phyloP scores from a whole-genome alignment of 2,329 filamentous ascomycete genomes.

The Aspergillus floridensis region DNA sequence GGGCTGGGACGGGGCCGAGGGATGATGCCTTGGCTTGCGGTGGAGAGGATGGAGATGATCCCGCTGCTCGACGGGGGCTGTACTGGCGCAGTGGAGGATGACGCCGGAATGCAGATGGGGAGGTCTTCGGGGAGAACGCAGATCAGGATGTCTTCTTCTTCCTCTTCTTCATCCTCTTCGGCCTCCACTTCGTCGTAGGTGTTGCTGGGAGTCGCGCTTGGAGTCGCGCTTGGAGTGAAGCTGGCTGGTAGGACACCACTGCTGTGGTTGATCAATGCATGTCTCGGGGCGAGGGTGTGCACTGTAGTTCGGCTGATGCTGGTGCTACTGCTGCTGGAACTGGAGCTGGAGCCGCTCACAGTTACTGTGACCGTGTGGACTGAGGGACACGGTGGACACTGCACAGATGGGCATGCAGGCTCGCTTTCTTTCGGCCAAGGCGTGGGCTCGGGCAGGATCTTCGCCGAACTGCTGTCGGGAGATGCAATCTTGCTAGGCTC shows the following conservation, averaged over 20 bases:
- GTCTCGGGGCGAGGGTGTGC: neutral
- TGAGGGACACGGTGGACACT: neutral
- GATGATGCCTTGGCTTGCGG: neutral
- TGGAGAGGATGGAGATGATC: neutral
- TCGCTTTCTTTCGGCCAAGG: too few relatives aligned
- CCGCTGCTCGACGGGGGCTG: neutral
- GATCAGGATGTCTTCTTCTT: neutral
- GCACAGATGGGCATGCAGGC: neutral
- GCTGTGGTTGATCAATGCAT: neutral
- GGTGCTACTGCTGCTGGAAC: neutral
- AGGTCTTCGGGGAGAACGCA: neutral
- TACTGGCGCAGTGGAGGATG: neutral
- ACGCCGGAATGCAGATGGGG: neutral
- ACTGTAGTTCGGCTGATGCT: neutral
- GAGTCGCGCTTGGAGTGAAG: neutral
- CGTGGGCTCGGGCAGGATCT: neutral
- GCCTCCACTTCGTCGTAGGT: neutral
- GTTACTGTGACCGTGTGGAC: constrained; percentile 7
- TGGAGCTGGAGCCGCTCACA: neutral
- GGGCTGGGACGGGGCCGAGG: too few relatives aligned
- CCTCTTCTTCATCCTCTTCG: neutral
- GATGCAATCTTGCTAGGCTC: neutral
- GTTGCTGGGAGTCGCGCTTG: neutral
- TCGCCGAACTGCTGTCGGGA: neutral
- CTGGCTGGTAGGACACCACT: neutral